Percentiles rank a stretch among this genome's conserved stretches.
Conservation (phyloP, 129 eudicot genomes). For the sunflower (Helianthus annuus) region HanXRQr2.0-SUNRISE NC_035433.2:128174841-128175340, state of each 20-base stretch:
- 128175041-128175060: constrained; percentile 44
- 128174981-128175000: constrained; percentile 38
- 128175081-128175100: constrained; percentile 36
- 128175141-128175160: background rate
- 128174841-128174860: background rate
- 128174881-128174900: constrained; percentile 32
- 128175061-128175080: constrained; percentile 51
- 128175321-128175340: constrained; percentile 37
- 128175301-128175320: constrained; percentile 56
- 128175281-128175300: constrained; percentile 58
- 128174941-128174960: constrained; percentile 25
- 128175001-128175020: constrained; percentile 46
- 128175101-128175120: constrained; percentile 32
- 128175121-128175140: constrained; percentile 6
- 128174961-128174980: constrained; percentile 22
- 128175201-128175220: background rate
- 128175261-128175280: constrained; percentile 49
- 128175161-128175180: constrained; percentile 7
- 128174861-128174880: constrained; percentile 28
- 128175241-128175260: constrained; percentile 50
- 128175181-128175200: constrained; percentile 3
- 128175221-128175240: constrained; percentile 20
- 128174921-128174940: constrained; percentile 14
- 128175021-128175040: constrained; percentile 37
- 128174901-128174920: constrained; percentile 17